These are phyloP conservation scores for Zygosaccharomyces pseudorouxii DNA, from an alignment of 805 yeast species.

Conservation along the genomic window DNA sequence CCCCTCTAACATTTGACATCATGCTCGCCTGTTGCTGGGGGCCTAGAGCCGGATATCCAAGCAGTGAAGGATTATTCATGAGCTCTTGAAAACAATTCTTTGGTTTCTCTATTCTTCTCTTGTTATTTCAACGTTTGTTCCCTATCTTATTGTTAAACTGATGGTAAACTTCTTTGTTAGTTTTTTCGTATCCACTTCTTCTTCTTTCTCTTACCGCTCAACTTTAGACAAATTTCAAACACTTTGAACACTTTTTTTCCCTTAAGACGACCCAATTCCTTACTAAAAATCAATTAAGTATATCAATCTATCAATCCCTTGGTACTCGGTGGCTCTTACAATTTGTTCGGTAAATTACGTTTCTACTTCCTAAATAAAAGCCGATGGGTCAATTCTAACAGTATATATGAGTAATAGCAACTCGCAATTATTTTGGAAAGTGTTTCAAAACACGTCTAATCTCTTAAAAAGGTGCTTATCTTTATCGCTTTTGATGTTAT, in stretches of 20 bases:
- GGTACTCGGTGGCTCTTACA: neutral
- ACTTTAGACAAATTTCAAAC: neutral
- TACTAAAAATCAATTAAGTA: neutral
- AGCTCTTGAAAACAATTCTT: neutral
- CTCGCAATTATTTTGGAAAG: neutral
- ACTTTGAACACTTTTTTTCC: neutral
- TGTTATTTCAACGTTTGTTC: neutral
- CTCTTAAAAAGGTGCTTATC: neutral
- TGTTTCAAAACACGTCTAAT: constrained; percentile 1
- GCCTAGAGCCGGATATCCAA: constrained; percentile 26
- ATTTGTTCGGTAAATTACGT: neutral
- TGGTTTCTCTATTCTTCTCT: neutral
- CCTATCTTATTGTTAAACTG: neutral
- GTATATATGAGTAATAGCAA: neutral
- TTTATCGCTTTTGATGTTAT: neutral
- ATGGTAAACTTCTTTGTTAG: neutral
- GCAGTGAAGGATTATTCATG: constrained; percentile 29
- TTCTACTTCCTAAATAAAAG: neutral
- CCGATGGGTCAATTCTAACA: neutral
- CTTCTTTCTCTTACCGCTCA: constrained; percentile 5
- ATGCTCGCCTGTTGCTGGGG: constrained; percentile 18
- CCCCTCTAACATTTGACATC: constrained; percentile 13
- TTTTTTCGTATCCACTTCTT: constrained; percentile 4
- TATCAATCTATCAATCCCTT: neutral
- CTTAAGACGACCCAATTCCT: neutral